phyloP scores from a whole-genome alignment of 192 early-diverging fungal genomes.

The Backusella macrospora region DNA sequence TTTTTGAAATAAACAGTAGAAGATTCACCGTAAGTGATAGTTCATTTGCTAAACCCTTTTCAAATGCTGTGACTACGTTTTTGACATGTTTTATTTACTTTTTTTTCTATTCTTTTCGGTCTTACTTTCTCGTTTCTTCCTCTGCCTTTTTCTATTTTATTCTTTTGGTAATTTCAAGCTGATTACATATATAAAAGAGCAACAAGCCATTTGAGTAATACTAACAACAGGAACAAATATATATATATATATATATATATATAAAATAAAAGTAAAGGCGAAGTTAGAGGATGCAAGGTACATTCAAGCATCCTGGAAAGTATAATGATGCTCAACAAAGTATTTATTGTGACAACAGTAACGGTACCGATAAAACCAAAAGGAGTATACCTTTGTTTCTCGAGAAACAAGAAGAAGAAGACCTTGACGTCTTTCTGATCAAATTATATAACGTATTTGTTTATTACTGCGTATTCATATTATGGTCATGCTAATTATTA shows the following conservation, averaged over 20 bases:
- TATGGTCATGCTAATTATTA: no score
- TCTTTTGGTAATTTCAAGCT: no score
- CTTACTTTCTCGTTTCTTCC: neutral
- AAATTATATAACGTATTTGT: neutral
- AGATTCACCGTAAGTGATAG: neutral
- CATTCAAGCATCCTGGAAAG: neutral
- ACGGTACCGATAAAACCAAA: neutral
- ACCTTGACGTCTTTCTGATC: neutral
- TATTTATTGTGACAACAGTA: neutral
- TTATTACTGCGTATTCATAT: no score
- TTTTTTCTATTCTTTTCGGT: neutral
- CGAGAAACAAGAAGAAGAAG: conserved; percentile 1
- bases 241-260: no score
- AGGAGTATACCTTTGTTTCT: neutral
- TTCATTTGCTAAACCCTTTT: neutral
- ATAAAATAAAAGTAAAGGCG: neutral
- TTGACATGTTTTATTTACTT: conserved; percentile 3
- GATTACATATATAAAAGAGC: no score
- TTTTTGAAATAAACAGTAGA: neutral
- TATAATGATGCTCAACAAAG: conserved; percentile 6
- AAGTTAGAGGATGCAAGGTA: conserved; percentile 10
- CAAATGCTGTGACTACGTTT: conserved; percentile 12
- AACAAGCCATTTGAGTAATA: neutral
- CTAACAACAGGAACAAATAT: neutral
- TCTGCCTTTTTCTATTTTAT: neutral